phyloP scores from a whole-genome alignment of 176 grass and related monocot genomes.

The Oryza meyeriana region DNA sequence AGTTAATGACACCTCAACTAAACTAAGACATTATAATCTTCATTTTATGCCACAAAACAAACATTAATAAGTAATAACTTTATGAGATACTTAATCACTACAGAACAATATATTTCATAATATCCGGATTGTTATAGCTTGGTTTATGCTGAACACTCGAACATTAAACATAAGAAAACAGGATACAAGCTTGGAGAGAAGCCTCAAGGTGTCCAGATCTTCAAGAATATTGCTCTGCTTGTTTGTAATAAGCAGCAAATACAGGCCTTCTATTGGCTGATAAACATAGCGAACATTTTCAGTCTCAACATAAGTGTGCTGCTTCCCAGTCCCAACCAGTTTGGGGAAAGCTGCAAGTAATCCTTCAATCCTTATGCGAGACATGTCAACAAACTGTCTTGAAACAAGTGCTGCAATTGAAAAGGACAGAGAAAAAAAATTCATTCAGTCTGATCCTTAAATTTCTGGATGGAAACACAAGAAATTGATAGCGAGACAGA shows the following conservation, averaged over 20 bases:
- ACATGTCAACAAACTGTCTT: constrained; percentile 81
- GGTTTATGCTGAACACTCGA: background rate
- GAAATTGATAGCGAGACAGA: background rate
- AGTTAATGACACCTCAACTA: background rate
- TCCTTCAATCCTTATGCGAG: constrained; percentile 81
- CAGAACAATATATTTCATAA: background rate
- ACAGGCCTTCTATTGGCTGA: constrained; percentile 74
- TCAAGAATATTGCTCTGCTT: constrained; percentile 96
- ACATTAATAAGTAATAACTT: background rate
- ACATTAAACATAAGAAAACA: constrained; percentile 15
- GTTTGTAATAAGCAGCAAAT: constrained; percentile 84
- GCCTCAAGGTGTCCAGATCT: constrained; percentile 81
- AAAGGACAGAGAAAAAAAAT: background rate
- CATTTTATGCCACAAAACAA: background rate
- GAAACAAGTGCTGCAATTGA: constrained; percentile 74
- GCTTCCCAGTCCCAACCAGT: constrained; percentile 76
- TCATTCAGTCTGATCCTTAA: background rate
- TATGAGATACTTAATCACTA: constrained; percentile 7
- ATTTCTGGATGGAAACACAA: background rate
- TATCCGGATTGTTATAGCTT: background rate
- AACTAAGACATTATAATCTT: background rate
- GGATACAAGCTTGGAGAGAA: constrained; percentile 86
- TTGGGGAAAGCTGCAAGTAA: constrained; percentile 89
- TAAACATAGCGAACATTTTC: constrained; percentile 88
- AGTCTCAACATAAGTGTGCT: constrained; percentile 88